Conservation (phyloP, 176 grass and related monocot species). For the Carex littledalei region DNA sequence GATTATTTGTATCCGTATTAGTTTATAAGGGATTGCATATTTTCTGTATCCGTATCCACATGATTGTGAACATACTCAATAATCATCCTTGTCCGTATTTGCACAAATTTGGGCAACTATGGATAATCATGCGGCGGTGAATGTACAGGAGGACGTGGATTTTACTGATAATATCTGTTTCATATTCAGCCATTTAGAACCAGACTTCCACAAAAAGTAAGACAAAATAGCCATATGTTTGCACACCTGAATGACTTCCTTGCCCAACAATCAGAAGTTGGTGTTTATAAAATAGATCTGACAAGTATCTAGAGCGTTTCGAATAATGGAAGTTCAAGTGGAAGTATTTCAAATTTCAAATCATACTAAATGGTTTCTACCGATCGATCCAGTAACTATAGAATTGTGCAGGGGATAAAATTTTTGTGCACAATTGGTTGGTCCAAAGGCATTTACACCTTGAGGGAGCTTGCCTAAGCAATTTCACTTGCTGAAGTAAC, state of each 20-base stretch:
- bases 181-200: no score
- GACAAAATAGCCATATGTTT: no score
- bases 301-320: no score
- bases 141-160: background rate
- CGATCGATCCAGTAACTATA: no score
- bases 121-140: background rate
- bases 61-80: background rate
- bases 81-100: background rate
- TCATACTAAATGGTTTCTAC: no score
- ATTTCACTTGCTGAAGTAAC: background rate
- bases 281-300: no score
- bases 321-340: no score
- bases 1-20: background rate
- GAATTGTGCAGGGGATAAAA: background rate
- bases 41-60: background rate
- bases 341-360: no score
- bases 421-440: background rate
- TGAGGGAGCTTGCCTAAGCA: background rate
- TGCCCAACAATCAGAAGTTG: no score
- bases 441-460: background rate
- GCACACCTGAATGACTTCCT: no score
- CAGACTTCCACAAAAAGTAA: no score
- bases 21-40: background rate
- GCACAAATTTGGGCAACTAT: background rate
- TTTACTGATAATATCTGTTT: no score